phyloP scores from a whole-genome alignment of 1,284 basidiomycete genomes.

The Austropuccinia psidii region DNA sequence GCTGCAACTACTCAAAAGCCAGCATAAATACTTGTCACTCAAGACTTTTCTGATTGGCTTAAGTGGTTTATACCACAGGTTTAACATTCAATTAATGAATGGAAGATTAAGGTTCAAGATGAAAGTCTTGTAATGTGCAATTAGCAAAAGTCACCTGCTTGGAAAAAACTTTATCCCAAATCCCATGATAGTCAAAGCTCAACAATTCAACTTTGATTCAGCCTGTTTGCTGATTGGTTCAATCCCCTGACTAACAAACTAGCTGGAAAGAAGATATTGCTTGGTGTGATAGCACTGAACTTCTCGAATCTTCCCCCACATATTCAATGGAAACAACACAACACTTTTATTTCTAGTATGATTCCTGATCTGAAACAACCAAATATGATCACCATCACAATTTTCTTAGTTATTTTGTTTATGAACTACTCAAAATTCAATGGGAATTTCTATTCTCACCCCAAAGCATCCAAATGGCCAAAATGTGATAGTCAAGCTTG shows the following conservation, averaged over 20 bases:
- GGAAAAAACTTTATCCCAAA: too few relatives aligned
- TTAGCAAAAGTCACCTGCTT: too few relatives aligned
- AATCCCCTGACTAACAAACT: constrained; percentile 19
- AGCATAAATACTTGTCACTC: too few relatives aligned
- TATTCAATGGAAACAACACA: neutral
- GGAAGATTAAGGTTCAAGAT: too few relatives aligned
- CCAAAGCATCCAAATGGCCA: neutral
- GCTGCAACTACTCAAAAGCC: too few relatives aligned
- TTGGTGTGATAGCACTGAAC: constrained; percentile 7
- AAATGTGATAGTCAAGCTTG: neutral
- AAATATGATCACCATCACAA: neutral
- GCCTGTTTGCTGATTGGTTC: constrained; percentile 23
- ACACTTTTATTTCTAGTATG: constrained; percentile 2
- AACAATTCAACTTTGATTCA: too few relatives aligned
- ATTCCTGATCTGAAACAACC: neutral
- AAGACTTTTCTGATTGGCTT: too few relatives aligned
- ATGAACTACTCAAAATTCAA: neutral
- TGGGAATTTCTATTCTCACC: neutral
- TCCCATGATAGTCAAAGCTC: too few relatives aligned
- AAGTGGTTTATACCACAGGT: too few relatives aligned
- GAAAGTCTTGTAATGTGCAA: too few relatives aligned
- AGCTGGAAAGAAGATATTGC: neutral
- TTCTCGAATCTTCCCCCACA: constrained; percentile 12
- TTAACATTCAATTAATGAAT: too few relatives aligned
- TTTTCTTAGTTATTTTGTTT: neutral